phyloP scores from a whole-genome alignment of 1,284 basidiomycete genomes.

The Microbotryomycetes sp. region DNA sequence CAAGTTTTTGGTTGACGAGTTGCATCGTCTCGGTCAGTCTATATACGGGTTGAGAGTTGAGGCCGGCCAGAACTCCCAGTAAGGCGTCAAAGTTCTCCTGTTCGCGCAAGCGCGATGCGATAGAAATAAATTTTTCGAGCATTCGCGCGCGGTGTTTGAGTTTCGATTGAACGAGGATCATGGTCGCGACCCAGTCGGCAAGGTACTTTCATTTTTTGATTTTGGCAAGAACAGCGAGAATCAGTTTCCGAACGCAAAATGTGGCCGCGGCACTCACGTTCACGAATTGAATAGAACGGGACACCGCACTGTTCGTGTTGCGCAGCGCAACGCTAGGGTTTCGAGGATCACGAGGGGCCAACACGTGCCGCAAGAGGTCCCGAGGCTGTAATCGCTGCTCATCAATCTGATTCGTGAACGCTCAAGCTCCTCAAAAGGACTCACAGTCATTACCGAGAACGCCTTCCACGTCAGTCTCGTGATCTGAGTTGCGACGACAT shows the following conservation, averaged over 20 bases:
- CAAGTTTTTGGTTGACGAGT: slow-evolving; percentile 26
- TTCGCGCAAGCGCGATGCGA: slow-evolving; percentile 33
- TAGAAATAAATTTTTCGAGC: slow-evolving; percentile 35
- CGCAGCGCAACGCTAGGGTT: slow-evolving; percentile 30
- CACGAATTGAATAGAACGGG: slow-evolving; percentile 34
- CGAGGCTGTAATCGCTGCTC: slow-evolving; percentile 28
- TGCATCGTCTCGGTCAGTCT: slow-evolving; percentile 33
- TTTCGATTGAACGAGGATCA: slow-evolving; percentile 37
- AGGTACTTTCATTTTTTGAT: slow-evolving; percentile 9
- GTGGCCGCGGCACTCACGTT: slow-evolving; percentile 37
- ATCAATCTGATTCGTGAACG: not conserved
- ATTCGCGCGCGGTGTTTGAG: slow-evolving; percentile 30
- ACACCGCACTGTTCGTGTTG: slow-evolving; percentile 30
- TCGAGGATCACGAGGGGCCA: slow-evolving; percentile 34
- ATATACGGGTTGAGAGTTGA: slow-evolving; percentile 37
- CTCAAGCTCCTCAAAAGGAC: not conserved
- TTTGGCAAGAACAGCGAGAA: not conserved
- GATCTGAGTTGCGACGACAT: slow-evolving; percentile 35
- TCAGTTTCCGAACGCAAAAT: no score
- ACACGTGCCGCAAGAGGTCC: slow-evolving; percentile 38
- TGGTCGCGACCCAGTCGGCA: slow-evolving; percentile 33
- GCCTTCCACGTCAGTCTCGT: slow-evolving; percentile 36
- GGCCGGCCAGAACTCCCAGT: slow-evolving; percentile 37
- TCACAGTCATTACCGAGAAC: slow-evolving; percentile 32
- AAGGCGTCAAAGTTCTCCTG: slow-evolving; percentile 39